These are phyloP conservation scores for Eucalyptus pauciflora DNA, from an alignment of 345 rosid genomes.

Conservation along the genomic window DNA sequence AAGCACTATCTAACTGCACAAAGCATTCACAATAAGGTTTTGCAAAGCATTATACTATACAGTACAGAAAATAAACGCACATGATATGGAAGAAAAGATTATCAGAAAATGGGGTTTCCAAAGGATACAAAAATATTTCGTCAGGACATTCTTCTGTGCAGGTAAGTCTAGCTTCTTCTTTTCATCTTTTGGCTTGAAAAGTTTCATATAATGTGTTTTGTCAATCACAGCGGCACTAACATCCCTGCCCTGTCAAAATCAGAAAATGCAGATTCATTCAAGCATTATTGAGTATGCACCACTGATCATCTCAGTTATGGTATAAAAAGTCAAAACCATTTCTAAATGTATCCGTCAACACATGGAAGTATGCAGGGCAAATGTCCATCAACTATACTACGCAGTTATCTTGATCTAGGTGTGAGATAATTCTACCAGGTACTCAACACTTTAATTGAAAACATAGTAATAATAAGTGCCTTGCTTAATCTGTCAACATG, in stretches of 20 bases:
- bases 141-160: conserved; percentile 85
- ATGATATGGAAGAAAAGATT: background rate
- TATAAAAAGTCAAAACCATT: background rate
- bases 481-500: background rate
- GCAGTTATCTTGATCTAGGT: background rate
- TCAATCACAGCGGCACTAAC: conserved; percentile 12
- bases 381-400: background rate
- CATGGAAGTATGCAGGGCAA: background rate
- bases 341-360: background rate
- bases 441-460: background rate
- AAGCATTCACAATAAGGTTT: background rate
- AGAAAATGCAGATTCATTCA: background rate
- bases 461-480: background rate
- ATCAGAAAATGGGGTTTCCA: background rate
- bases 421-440: background rate
- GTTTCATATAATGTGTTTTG: conserved; percentile 14
- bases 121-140: conserved; percentile 95
- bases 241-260: conserved; percentile 31
- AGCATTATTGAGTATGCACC: background rate
- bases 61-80: background rate
- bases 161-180: conserved; percentile 83
- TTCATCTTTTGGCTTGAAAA: conserved; percentile 31
- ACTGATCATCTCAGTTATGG: background rate
- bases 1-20: background rate
- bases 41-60: background rate